Evolutionary conservation across 108 stramenopile species (phyloP).

Genomic region (Licmophora abbreviata): DNA sequence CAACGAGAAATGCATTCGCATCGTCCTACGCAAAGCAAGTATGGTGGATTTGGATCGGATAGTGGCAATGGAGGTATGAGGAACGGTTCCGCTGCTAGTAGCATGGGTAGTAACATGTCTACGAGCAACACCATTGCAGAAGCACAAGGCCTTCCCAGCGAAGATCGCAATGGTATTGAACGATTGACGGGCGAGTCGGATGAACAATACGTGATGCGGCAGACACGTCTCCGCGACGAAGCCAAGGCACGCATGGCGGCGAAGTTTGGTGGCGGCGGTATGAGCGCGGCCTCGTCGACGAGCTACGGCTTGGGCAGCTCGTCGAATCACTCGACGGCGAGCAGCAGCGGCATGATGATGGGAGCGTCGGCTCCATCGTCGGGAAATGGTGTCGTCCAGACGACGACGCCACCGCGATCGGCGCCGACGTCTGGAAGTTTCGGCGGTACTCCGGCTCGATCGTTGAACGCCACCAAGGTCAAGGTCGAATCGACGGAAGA

Average conservation of each 20-base stretch:
- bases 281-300: conserved; percentile 5
- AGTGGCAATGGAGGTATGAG: conserved; percentile 2
- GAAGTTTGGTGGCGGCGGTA: conserved; percentile 68
- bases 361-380: too few species aligned
- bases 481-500: conserved; percentile 47
- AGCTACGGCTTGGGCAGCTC: conserved; percentile 10
- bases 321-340: too few species aligned
- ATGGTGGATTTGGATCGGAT: conserved; percentile 73
- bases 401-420: neutral
- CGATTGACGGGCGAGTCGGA: conserved; percentile 85
- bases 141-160: conserved; percentile 60
- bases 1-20: conserved; percentile 64
- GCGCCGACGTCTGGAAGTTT: conserved; percentile 14
- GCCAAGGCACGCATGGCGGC: conserved; percentile 83
- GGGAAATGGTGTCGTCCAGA: conserved; percentile 1
- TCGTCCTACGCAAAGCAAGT: conserved; percentile 49
- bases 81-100: neutral
- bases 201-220: conserved; percentile 84
- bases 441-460: neutral
- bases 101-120: neutral
- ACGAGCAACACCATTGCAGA: conserved; percentile 22
- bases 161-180: conserved; percentile 83
- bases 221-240: conserved; percentile 74
- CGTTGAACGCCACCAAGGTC: conserved; percentile 19
- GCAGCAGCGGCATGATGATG: too few species aligned